Evolutionary conservation across 2,329 filamentous ascomycete genomes (phyloP).

Genomic region (Ceratocystis smalleyi): DNA sequence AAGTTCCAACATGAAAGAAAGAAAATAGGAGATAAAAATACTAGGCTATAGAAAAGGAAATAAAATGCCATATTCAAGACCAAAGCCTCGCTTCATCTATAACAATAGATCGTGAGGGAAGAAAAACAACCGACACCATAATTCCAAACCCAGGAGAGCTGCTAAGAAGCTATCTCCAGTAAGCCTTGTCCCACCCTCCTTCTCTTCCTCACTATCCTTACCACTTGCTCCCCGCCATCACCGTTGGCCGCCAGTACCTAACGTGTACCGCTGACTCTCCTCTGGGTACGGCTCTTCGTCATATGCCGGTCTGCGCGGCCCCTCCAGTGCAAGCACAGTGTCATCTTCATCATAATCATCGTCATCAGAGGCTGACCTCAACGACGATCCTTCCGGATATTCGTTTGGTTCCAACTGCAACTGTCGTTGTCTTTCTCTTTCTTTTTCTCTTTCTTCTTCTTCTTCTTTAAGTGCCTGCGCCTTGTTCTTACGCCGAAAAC

Average conservation of each 20-base stretch:
- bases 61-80: not conserved
- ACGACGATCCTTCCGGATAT: not conserved
- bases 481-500: constrained; percentile 7
- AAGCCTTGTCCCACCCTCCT: not conserved
- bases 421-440: not conserved
- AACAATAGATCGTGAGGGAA: not conserved
- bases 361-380: constrained; percentile 5
- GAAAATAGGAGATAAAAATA: constrained; percentile 18
- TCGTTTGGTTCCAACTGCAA: not conserved
- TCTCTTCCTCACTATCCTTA: not conserved
- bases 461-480: not conserved
- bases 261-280: constrained; percentile 7
- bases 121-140: not conserved
- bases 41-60: not conserved
- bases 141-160: not conserved
- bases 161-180: not conserved
- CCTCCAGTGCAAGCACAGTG: not conserved
- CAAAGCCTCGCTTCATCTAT: not conserved
- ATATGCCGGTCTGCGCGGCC: not conserved
- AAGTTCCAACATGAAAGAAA: not conserved
- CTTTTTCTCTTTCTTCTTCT: not conserved
- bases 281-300: constrained; percentile 10
- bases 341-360: constrained; percentile 8
- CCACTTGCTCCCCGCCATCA: not conserved
- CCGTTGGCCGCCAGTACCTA: not conserved